A percentile compares a stretch with the other conserved stretches of the same genome.
Evolutionary conservation across 306 rosid species (phyloP).

Genomic region (Styphnolobium japonicum): DNA sequence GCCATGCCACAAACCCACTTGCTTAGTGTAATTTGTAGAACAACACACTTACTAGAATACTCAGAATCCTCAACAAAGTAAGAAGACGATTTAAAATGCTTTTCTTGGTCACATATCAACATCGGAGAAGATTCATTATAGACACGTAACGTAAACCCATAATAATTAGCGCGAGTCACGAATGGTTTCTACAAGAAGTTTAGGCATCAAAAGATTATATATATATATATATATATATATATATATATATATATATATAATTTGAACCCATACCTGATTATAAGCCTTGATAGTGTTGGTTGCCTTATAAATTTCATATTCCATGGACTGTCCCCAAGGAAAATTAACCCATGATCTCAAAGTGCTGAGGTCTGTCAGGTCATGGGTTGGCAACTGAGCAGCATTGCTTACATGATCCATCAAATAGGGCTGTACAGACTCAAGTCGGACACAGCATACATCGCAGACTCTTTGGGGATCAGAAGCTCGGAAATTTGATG

Average conservation of each 20-base stretch:
- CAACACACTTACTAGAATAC: not conserved
- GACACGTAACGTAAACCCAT: not conserved
- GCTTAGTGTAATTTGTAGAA: not conserved
- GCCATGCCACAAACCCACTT: not conserved
- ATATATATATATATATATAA: too few species aligned
- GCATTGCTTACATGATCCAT: conserved; percentile 96
- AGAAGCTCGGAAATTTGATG: conserved; percentile 64
- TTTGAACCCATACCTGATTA: conserved; percentile 44
- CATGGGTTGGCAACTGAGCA: conserved; percentile 82
- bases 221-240: too few species aligned
- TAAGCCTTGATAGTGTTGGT: conserved; percentile 70
- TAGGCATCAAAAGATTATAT: conserved; percentile 18
- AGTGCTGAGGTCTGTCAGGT: conserved; percentile 92
- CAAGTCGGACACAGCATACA: conserved; percentile 89
- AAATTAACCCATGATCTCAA: conserved; percentile 89
- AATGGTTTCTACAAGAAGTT: conserved; percentile 1
- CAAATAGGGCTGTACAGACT: conserved; percentile 80
- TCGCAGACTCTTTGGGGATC: conserved; percentile 95
- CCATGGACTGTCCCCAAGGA: conserved; percentile 98
- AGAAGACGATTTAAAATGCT: not conserved
- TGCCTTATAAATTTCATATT: conserved; percentile 90
- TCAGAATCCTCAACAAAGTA: not conserved
- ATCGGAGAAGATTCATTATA: not conserved
- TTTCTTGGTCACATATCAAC: not conserved
- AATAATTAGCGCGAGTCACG: not conserved